These are phyloP conservation scores for Colletotrichum echinochloae DNA, from an alignment of 2,329 filamentous ascomycete genomes.

Conservation along the genomic window DNA sequence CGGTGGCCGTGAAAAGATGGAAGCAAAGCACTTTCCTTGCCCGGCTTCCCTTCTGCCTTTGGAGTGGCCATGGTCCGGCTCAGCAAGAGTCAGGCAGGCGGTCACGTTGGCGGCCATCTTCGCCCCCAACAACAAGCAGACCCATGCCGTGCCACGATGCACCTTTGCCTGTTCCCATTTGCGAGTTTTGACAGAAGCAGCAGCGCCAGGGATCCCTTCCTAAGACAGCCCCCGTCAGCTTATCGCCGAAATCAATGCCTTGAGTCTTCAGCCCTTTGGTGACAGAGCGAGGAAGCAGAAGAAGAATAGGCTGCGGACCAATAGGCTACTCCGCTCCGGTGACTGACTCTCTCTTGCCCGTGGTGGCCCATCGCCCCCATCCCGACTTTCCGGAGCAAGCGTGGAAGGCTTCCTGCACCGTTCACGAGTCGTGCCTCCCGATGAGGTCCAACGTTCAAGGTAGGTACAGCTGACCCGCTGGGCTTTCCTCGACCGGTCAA, in stretches of 20 bases:
- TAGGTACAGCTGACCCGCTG: background rate
- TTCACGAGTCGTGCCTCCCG: conserved; percentile 22
- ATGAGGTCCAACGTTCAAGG: background rate
- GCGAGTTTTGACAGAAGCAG: conserved; percentile 1
- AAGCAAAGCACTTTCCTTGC: no score
- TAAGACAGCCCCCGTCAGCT: conserved; percentile 21
- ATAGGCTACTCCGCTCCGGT: conserved; percentile 10
- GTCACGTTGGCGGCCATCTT: conserved; percentile 10
- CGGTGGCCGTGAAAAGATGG: background rate
- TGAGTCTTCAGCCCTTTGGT: conserved; percentile 22
- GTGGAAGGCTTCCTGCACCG: conserved; percentile 26
- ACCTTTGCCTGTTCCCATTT: conserved; percentile 12
- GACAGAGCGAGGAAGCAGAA: background rate
- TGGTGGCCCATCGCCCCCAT: conserved; percentile 7
- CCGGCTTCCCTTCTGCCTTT: background rate
- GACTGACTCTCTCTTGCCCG: conserved; percentile 19
- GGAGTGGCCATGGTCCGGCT: conserved; percentile 13
- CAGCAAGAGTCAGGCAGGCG: conserved; percentile 1
- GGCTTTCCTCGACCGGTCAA: background rate
- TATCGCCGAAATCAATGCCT: conserved; percentile 40
- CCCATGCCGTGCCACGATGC: conserved; percentile 30
- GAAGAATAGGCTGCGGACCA: background rate
- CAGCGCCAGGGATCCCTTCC: conserved; percentile 29
- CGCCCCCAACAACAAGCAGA: conserved; percentile 23
- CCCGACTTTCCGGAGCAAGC: conserved; percentile 37